Base-by-base conservation (phyloP, 78 protist genomes). In the Protostelium mycophagum region DNA sequence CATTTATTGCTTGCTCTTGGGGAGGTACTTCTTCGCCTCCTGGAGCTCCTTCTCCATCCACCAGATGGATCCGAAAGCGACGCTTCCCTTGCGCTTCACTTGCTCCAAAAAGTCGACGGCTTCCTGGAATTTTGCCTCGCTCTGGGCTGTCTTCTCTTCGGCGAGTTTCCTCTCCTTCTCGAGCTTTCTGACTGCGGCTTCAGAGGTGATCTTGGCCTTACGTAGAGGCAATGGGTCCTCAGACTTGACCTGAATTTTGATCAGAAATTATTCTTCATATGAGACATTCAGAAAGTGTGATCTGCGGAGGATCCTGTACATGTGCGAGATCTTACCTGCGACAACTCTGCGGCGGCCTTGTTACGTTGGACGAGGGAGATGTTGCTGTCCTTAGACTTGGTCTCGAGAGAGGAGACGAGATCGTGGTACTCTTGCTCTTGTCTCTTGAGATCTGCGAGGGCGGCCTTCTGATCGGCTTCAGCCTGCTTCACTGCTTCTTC, bases 41-140 rank as follows among this genome's bases (percentile, higher is more conserved):
- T 51, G 73, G 31, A 51, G 16, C 73, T 51, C 73, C 73, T 51
- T 51, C 73, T 51, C 73, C 73, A 51, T 51, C 73, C 73, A 51
- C 73, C 73, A 51, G 73, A 51, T 51, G 31, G 73, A 51, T 25
- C 73, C 73, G 16, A 51, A 51, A 16, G 73, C 73, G 16, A 51
- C 73, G 73, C 73, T 51, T 51, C 73, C 73, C 73, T 51, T 51
- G 73, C 73, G 73, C 73, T 51, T 51, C 73, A 51, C 73, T 51
- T 51, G 73, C 16, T 51, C 73, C 16, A 51, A 51, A 51, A 51
- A 51, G 73, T 51, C 73, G 31, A 51, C 73, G 73, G 73, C 73
- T 16, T 51, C 73, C 16, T 51, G 73, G 73, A 51, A 51, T 51
- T 16, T 51, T 16, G 73, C 73, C 73, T 51, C 73, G 16, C 73